Percentiles rank a stretch among this genome's conserved stretches.
phyloP scores from a whole-genome alignment of 768 basidiomycete species.

The Hemileccinum impolitum region DNA sequence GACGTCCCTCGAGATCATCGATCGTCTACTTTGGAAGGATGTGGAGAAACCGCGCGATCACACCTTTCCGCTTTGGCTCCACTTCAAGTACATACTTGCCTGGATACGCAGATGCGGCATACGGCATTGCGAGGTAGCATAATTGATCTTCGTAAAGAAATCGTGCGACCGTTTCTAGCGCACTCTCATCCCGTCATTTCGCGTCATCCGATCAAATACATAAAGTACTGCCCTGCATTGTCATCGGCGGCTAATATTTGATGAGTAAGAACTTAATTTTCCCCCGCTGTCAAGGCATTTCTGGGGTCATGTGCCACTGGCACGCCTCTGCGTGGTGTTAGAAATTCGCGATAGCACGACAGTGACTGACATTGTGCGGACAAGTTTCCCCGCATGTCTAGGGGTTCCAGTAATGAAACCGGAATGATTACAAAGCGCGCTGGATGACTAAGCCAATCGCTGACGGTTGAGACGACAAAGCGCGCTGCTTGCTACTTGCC shows the following conservation, averaged over 20 bases:
- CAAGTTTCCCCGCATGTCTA: neutral
- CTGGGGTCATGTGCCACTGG: neutral
- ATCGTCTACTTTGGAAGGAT: slow-evolving; percentile 18
- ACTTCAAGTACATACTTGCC: neutral
- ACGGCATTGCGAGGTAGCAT: slow-evolving; percentile 12
- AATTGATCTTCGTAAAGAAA: slow-evolving; percentile 7
- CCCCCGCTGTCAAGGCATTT: neutral
- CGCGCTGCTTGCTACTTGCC: neutral
- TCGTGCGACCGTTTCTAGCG: neutral
- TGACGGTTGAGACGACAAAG: too few relatives aligned
- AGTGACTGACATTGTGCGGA: too few relatives aligned
- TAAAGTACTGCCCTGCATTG: neutral
- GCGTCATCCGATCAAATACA: slow-evolving; percentile 3
- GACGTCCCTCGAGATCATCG: slow-evolving; percentile 15
- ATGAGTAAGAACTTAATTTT: neutral
- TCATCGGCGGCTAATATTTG: neutral
- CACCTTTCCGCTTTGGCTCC: neutral
- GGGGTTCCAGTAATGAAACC: too few relatives aligned
- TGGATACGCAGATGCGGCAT: neutral
- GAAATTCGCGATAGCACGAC: neutral
- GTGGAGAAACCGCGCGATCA: slow-evolving; percentile 21
- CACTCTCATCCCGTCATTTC: neutral
- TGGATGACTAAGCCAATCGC: slow-evolving; percentile 18
- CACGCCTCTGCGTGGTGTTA: too few relatives aligned
- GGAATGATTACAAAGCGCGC: slow-evolving; percentile 4